phyloP scores from a whole-genome alignment of 2,329 filamentous ascomycete species.

The Podosphaera fusca region DNA sequence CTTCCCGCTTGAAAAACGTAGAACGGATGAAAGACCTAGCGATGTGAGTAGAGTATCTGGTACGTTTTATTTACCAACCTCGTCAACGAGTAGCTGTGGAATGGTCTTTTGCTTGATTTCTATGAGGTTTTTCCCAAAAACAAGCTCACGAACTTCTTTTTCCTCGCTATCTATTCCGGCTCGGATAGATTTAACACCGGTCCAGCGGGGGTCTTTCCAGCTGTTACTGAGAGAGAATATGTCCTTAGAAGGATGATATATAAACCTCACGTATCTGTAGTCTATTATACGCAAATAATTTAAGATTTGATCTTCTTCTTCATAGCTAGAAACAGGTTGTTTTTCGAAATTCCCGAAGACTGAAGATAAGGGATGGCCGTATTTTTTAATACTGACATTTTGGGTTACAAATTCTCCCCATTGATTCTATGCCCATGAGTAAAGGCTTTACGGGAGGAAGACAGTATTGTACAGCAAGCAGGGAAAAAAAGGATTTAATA shows the following conservation, averaged over 20 bases:
- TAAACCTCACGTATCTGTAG: constrained; percentile 86
- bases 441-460: not conserved
- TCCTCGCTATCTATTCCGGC: constrained; percentile 73
- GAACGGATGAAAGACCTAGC: constrained; percentile 76
- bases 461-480: not conserved
- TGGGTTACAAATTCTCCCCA: constrained; percentile 84
- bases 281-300: constrained; percentile 54
- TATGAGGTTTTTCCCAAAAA: constrained; percentile 80
- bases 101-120: constrained; percentile 81
- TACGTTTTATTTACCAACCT: constrained; percentile 26
- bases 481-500: not conserved
- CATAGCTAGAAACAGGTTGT: constrained; percentile 29
- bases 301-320: constrained; percentile 61
- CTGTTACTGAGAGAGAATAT: constrained; percentile 69
- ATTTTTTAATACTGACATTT: constrained; percentile 30
- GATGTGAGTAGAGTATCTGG: constrained; percentile 5
- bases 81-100: constrained; percentile 65
- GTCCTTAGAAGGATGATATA: constrained; percentile 71
- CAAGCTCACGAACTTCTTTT: constrained; percentile 55
- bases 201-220: constrained; percentile 91
- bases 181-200: constrained; percentile 49
- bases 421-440: constrained; percentile 43
- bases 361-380: constrained; percentile 32
- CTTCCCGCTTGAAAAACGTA: constrained; percentile 97
- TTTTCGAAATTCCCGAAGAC: constrained; percentile 48